A percentile compares a stretch with the other conserved stretches of the same genome.
Evolutionary conservation across 176 grass and related monocot genomes (phyloP).

Genomic region (Eragrostis nindensis): DNA sequence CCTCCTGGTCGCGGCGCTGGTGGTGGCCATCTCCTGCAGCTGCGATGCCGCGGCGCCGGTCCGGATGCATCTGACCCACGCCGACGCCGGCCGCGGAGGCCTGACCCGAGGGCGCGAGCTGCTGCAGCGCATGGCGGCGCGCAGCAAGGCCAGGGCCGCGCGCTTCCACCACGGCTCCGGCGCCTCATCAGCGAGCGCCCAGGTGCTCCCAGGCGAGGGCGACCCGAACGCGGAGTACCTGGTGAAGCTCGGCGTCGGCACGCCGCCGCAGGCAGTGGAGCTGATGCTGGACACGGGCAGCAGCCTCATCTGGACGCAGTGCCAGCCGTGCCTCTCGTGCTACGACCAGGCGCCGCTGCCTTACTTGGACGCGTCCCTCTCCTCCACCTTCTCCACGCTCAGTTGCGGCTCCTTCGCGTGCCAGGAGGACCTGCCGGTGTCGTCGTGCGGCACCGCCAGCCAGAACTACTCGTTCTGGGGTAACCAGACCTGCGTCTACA

Average conservation of each 20-base stretch:
- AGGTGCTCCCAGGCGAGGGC: not conserved
- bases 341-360: conserved; percentile 32
- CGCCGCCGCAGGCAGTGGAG: conserved; percentile 49
- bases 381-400: conserved; percentile 37
- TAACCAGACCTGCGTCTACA: conserved; percentile 4
- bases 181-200: not conserved
- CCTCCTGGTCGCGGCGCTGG: too few species aligned
- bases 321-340: conserved; percentile 39
- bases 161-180: not conserved
- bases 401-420: conserved; percentile 25
- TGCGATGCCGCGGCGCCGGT: too few species aligned
- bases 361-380: conserved; percentile 11
- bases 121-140: conserved; percentile 38
- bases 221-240: conserved; percentile 47
- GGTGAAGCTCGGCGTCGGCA: conserved; percentile 46
- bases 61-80: conserved; percentile 6
- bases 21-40: too few species aligned
- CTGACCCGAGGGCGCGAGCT: conserved; percentile 38
- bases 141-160: conserved; percentile 39
- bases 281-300: conserved; percentile 65
- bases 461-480: too few species aligned
- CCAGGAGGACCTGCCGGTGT: too few species aligned
- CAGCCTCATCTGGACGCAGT: conserved; percentile 58
- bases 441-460: too few species aligned
- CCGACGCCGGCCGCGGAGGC: conserved; percentile 35